A percentile compares a stretch with the other conserved stretches of the same genome.
Conservation (phyloP, 805 yeast genomes). For the Myxozyma neotropica region DNA sequence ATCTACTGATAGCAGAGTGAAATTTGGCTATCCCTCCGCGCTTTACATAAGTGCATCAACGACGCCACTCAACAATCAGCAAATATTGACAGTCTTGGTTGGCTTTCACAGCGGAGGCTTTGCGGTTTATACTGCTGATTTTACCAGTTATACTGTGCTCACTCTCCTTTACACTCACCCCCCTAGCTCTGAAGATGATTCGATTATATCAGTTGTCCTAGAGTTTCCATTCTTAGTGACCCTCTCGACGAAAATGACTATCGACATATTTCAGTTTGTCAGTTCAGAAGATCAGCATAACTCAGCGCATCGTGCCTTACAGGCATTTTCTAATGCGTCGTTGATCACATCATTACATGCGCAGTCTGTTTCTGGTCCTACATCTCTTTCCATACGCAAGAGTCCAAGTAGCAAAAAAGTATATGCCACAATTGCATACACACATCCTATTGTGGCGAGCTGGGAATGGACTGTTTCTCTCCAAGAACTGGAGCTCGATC, state of each 20-base stretch:
- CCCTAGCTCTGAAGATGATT: neutral
- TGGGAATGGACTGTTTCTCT: slow-evolving; percentile 21
- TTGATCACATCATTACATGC: slow-evolving; percentile 13
- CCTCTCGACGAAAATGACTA: neutral
- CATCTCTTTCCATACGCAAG: slow-evolving; percentile 18
- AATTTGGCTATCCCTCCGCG: slow-evolving; percentile 1
- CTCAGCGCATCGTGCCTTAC: no score
- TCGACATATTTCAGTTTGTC: slow-evolving; percentile 11
- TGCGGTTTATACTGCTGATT: slow-evolving; percentile 7
- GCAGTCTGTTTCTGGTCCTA: slow-evolving; percentile 17
- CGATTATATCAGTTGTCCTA: slow-evolving; percentile 9
- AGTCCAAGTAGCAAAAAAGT: neutral
- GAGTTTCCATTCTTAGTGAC: slow-evolving; percentile 25
- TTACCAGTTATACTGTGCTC: neutral
- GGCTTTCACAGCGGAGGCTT: slow-evolving; percentile 25
- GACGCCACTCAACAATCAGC: neutral
- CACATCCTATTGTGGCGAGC: slow-evolving; percentile 12
- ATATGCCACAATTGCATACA: slow-evolving; percentile 21
- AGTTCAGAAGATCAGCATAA: no score
- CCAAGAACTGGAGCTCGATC: slow-evolving; percentile 28
- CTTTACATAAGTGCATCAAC: neutral
- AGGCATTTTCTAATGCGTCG: neutral
- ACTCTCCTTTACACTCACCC: slow-evolving; percentile 6
- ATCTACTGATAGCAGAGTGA: neutral
- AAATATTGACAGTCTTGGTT: slow-evolving; percentile 3